Evolutionary conservation across 148 eudicot genomes (phyloP), one percentile per base, ranked within the genome.

Genomic region (Camellia japonica): DNA sequence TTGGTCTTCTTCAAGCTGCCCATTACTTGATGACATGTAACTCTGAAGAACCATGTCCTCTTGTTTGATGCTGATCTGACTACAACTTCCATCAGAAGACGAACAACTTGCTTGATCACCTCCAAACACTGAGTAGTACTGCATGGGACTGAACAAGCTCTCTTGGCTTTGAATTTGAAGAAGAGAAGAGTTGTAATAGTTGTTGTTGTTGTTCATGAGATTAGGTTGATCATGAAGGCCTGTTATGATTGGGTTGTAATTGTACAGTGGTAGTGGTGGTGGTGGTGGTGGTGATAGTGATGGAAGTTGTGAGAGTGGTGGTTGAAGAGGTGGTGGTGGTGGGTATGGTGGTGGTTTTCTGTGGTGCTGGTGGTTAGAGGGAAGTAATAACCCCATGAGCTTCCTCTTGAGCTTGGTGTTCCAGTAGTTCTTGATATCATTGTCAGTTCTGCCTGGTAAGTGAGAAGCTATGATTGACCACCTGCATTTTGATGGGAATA

Each of bases 371-470:
- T 30, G 51, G 11, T 15, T 23, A 0, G 6, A 11, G 2, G 58
- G 75, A 30, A 66, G 23, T 74, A 65, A 52, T 74, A 65, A 52
- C 15, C 78, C 80, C 78, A 84, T 73, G 70, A 84, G 84, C 70
- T 87, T 87, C 77, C 80, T 87, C 85, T 87, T 87, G 14, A 87
- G 85, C 80, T 84, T 87, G 47, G 89, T 87, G 89, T 87, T 87
- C 89, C 89, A 87, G 82, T 87, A 84, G 80, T 87, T 87, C 80
- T 87, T 87, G 83, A 87, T 87, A 49, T 87, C 89, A 54, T 87
- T 87, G 38, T 87, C 89, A 3, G 89, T 87, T 58, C 89, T 82
- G 12, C 89, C 89, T 13, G 87, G 89, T 55, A 87, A 59, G 59
- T 84, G 85, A 30, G 87, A 81, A 43, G 89, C 89, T 79, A 87